Conservation (phyloP, 2,329 filamentous ascomycete genomes). For the Dactylella cylindrospora region DNA sequence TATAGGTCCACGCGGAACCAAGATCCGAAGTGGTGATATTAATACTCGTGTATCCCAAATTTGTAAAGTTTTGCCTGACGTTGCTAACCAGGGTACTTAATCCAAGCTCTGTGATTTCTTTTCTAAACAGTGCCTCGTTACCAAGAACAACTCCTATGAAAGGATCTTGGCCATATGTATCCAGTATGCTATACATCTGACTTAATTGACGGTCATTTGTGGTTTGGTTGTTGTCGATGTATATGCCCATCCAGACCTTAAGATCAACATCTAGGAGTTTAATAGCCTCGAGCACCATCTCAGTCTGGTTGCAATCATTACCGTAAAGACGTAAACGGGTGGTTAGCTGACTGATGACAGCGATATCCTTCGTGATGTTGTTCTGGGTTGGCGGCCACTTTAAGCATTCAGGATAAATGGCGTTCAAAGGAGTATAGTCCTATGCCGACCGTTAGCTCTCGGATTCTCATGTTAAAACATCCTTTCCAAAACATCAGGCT, state of each 20-base stretch:
- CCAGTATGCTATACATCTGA: slow-evolving; percentile 80
- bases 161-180: slow-evolving; percentile 67
- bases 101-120: slow-evolving; percentile 67
- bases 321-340: slow-evolving; percentile 87
- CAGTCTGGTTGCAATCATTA: slow-evolving; percentile 95
- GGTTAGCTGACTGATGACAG: slow-evolving; percentile 84
- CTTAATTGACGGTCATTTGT: slow-evolving; percentile 79
- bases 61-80: slow-evolving; percentile 72
- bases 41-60: slow-evolving; percentile 64
- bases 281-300: slow-evolving; percentile 86
- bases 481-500: neutral
- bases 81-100: slow-evolving; percentile 66
- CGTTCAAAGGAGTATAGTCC: slow-evolving; percentile 90
- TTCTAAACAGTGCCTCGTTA: slow-evolving; percentile 66
- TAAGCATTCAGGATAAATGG: slow-evolving; percentile 83
- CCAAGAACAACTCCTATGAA: slow-evolving; percentile 77
- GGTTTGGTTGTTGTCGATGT: slow-evolving; percentile 79
- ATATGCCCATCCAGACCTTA: slow-evolving; percentile 93
- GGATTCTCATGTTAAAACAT: neutral
- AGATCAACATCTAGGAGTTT: slow-evolving; percentile 72
- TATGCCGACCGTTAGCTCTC: slow-evolving; percentile 6
- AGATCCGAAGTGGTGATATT: slow-evolving; percentile 86
- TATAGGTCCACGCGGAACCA: slow-evolving; percentile 78
- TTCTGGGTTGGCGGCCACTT: slow-evolving; percentile 81
- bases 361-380: slow-evolving; percentile 88